Conservation (phyloP, 495 filamentous ascomycete genomes). For the Hypoxylon intermedium region DNA sequence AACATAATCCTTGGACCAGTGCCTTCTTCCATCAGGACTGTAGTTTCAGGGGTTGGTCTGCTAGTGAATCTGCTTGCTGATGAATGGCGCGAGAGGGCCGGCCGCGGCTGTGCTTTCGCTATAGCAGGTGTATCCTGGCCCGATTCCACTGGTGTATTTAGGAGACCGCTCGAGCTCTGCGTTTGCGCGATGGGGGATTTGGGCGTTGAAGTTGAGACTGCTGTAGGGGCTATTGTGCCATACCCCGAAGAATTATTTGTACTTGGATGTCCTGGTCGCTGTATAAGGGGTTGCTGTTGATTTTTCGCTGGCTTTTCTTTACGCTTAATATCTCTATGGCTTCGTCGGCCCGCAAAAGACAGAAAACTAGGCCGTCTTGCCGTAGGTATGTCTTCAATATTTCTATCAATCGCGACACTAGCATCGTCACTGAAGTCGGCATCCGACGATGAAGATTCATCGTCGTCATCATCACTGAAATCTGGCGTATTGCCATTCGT, state of each 20-base stretch:
- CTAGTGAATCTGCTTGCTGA: constrained; percentile 70
- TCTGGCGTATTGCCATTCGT: constrained; percentile 46
- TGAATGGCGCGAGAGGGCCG: constrained; percentile 59
- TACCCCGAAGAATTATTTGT: constrained; percentile 23
- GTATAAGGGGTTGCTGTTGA: neutral
- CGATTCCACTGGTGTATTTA: neutral
- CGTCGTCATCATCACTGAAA: constrained; percentile 61
- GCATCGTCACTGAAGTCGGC: constrained; percentile 44
- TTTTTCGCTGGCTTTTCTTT: constrained; percentile 1
- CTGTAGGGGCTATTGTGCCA: constrained; percentile 19
- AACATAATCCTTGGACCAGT: constrained; percentile 82
- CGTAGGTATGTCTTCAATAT: constrained; percentile 27
- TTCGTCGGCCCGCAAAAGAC: constrained; percentile 39
- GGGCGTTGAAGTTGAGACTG: neutral
- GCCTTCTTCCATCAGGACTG: constrained; percentile 67
- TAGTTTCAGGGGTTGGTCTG: constrained; percentile 75
- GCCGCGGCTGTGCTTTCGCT: constrained; percentile 44
- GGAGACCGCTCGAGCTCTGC: constrained; percentile 9
- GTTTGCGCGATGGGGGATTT: neutral
- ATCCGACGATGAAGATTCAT: constrained; percentile 35
- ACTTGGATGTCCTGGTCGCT: neutral
- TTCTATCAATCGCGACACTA: constrained; percentile 35
- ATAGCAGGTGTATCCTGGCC: constrained; percentile 22
- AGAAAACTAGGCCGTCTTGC: constrained; percentile 35
- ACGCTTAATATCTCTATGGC: constrained; percentile 44